Percentiles rank a stretch among this genome's conserved stretches.
Conservation (phyloP, 768 basidiomycete species). For the Lentinula sp. region DNA sequence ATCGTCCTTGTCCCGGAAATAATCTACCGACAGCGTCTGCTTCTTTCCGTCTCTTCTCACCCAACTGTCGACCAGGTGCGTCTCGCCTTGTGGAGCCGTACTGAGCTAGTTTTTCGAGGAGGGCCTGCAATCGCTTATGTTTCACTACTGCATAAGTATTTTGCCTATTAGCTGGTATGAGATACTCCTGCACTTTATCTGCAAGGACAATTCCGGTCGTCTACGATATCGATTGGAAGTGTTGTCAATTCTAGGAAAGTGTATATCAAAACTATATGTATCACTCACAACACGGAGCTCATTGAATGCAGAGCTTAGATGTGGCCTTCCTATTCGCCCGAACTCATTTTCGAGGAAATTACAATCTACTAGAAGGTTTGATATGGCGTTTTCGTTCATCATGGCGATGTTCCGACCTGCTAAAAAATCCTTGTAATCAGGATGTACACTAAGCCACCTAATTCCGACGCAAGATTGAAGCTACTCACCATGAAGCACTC, state of each 20-base stretch:
- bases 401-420: constrained; percentile 65
- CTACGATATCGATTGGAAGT: constrained; percentile 27
- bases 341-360: constrained; percentile 88
- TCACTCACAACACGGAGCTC: constrained; percentile 72
- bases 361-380: constrained; percentile 81
- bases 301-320: constrained; percentile 66
- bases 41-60: constrained; percentile 69
- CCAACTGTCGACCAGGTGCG: constrained; percentile 51
- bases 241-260: constrained; percentile 2
- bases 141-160: constrained; percentile 60
- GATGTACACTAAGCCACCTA: constrained; percentile 1
- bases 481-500: constrained; percentile 77
- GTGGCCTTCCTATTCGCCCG: constrained; percentile 63
- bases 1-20: constrained; percentile 64
- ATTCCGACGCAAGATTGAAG: not conserved
- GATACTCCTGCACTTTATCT: constrained; percentile 73
- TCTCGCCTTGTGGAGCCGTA: constrained; percentile 63
- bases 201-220: constrained; percentile 68
- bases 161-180: constrained; percentile 65
- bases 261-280: not conserved
- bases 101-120: constrained; percentile 76
- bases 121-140: constrained; percentile 62
- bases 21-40: constrained; percentile 72
- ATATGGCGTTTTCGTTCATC: constrained; percentile 87
- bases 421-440: constrained; percentile 59